Conservation (phyloP, 2,329 filamentous ascomycete species). For the Drechslerella stenobrocha region DNA sequence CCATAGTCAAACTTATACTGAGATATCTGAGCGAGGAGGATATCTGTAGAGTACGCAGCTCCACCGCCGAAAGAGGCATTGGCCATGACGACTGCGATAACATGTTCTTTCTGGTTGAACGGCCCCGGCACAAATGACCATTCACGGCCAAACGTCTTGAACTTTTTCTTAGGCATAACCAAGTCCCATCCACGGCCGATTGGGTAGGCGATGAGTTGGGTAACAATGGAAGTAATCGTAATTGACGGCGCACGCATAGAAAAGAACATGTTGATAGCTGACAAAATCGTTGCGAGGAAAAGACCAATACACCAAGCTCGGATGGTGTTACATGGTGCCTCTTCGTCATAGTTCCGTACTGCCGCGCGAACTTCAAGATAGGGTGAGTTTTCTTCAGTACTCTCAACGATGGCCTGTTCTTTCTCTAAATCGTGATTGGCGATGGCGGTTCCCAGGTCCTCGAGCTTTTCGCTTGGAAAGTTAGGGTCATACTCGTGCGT, state of each 20-base stretch:
- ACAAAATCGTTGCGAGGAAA: slow-evolving; percentile 62
- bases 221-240: slow-evolving; percentile 64
- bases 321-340: slow-evolving; percentile 68
- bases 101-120: slow-evolving; percentile 72
- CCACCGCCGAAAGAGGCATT: slow-evolving; percentile 67
- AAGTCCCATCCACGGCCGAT: slow-evolving; percentile 66
- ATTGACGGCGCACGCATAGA: slow-evolving; percentile 67
- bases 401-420: slow-evolving; percentile 55
- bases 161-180: slow-evolving; percentile 60
- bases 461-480: slow-evolving; percentile 44
- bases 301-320: slow-evolving; percentile 68
- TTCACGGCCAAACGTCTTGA: slow-evolving; percentile 61
- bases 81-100: slow-evolving; percentile 71
- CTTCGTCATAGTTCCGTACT: slow-evolving; percentile 67
- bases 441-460: slow-evolving; percentile 36
- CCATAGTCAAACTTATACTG: slow-evolving; percentile 51
- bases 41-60: slow-evolving; percentile 43
- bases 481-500: slow-evolving; percentile 46
- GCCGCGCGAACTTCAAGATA: slow-evolving; percentile 69
- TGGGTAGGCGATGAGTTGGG: slow-evolving; percentile 68
- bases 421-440: slow-evolving; percentile 53
- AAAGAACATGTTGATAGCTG: slow-evolving; percentile 67
- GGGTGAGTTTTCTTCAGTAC: slow-evolving; percentile 63
- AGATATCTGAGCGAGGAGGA: slow-evolving; percentile 40
- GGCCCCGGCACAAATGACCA: slow-evolving; percentile 69